Conservation (phyloP, 2,329 filamentous ascomycete species). For the Fonsecaea multimorphosa region DNA sequence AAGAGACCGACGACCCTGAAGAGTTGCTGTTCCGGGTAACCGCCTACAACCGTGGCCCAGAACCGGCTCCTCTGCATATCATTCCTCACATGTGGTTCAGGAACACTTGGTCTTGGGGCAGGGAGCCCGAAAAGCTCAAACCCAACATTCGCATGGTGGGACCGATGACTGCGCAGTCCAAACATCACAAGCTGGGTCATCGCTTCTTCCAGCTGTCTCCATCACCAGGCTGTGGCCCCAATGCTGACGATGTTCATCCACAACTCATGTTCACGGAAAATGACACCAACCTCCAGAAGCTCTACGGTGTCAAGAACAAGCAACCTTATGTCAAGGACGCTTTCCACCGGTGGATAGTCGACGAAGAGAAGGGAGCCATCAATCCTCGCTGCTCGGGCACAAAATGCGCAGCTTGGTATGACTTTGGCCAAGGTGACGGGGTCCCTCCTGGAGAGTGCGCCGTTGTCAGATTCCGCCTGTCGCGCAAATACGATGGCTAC, state of each 20-base stretch:
- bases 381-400: constrained; percentile 83
- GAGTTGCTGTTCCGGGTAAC: constrained; percentile 93
- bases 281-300: constrained; percentile 80
- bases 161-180: constrained; percentile 74
- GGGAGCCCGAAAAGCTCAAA: constrained; percentile 75
- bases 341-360: constrained; percentile 86
- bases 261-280: constrained; percentile 92
- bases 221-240: constrained; percentile 80
- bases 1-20: constrained; percentile 89
- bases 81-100: constrained; percentile 95
- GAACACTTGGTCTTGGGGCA: constrained; percentile 96
- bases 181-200: constrained; percentile 79
- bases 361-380: constrained; percentile 77
- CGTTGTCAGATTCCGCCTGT: constrained; percentile 89
- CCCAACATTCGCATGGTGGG: constrained; percentile 73
- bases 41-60: constrained; percentile 92
- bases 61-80: constrained; percentile 89
- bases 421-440: constrained; percentile 87
- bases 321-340: constrained; percentile 91
- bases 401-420: constrained; percentile 89
- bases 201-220: constrained; percentile 85
- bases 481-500: constrained; percentile 74
- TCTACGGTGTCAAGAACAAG: constrained; percentile 80
- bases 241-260: constrained; percentile 82
- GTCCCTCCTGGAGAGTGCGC: constrained; percentile 91